A percentile compares a stretch with the other conserved stretches of the same genome.
These are phyloP conservation scores for Pyrenophora tritici-repentis DNA, from an alignment of 2,329 filamentous ascomycete genomes.

Conservation along the genomic window DNA sequence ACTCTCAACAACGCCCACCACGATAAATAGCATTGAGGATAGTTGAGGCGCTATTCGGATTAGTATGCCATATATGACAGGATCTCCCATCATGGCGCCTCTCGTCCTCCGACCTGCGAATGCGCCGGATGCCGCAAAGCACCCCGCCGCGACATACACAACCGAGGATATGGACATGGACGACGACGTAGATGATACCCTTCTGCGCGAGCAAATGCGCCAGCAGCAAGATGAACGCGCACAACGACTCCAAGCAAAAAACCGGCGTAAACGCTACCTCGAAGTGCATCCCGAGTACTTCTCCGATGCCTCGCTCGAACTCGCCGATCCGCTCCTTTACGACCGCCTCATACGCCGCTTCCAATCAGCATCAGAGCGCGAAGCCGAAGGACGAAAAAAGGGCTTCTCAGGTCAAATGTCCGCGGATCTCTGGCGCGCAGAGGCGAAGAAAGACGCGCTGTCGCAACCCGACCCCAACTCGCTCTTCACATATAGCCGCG, in stretches of 20 bases:
- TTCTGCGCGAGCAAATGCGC: conserved; percentile 16
- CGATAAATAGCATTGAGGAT: not conserved
- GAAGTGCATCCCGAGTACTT: conserved; percentile 76
- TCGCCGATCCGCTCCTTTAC: conserved; percentile 78
- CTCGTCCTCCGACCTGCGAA: conserved; percentile 30
- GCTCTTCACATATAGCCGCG: conserved; percentile 57
- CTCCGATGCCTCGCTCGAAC: conserved; percentile 61
- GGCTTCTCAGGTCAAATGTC: conserved; percentile 81
- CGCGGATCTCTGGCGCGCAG: conserved; percentile 75
- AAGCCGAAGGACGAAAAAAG: conserved; percentile 72
- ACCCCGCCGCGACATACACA: conserved; percentile 4
- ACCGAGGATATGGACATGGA: conserved; percentile 20
- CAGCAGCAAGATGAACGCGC: conserved; percentile 28
- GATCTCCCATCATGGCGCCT: conserved; percentile 28
- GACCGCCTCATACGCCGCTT: conserved; percentile 78
- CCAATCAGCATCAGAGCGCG: conserved; percentile 73
- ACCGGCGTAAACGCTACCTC: conserved; percentile 78
- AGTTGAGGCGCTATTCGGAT: not conserved
- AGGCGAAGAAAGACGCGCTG: conserved; percentile 72
- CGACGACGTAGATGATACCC: conserved; percentile 18
- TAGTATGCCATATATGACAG: conserved; percentile 37
- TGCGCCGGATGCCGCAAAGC: conserved; percentile 12
- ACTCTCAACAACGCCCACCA: not conserved
- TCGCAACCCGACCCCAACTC: conserved; percentile 58
- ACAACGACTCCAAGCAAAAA: conserved; percentile 64